Percentiles rank a stretch among this genome's conserved stretches.
phyloP scores from a whole-genome alignment of 768 basidiomycete species.

The Thelephora ganbajun region DNA sequence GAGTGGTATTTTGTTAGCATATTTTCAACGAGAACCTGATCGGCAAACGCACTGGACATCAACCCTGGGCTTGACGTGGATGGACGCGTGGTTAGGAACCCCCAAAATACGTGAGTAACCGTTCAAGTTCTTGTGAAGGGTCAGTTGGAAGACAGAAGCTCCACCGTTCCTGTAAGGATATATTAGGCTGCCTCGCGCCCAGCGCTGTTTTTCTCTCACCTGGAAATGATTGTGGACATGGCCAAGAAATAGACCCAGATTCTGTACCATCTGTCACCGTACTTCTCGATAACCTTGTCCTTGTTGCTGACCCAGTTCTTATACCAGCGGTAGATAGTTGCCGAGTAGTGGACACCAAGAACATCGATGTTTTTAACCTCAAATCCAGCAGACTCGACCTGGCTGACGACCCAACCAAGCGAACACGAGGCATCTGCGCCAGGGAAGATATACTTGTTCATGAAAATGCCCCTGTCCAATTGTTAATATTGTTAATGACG shows the following conservation, averaged over 20 bases:
- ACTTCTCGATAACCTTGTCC: slow-evolving; percentile 77
- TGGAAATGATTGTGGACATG: slow-evolving; percentile 70
- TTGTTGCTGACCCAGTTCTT: slow-evolving; percentile 94
- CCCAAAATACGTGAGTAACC: slow-evolving; percentile 86
- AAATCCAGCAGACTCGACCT: slow-evolving; percentile 85
- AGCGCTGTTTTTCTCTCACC: slow-evolving; percentile 26
- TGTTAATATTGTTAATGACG: neutral
- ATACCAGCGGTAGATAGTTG: slow-evolving; percentile 87
- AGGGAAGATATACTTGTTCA: slow-evolving; percentile 98
- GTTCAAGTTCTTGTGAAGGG: slow-evolving; percentile 96
- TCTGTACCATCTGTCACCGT: slow-evolving; percentile 88
- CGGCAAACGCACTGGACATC: slow-evolving; percentile 30
- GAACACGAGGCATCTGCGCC: slow-evolving; percentile 95
- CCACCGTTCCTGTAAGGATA: slow-evolving; percentile 55
- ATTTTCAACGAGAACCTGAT: neutral
- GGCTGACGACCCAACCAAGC: slow-evolving; percentile 83
- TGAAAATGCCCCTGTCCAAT: slow-evolving; percentile 68
- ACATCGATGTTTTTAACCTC: slow-evolving; percentile 96
- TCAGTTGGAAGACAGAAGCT: slow-evolving; percentile 92
- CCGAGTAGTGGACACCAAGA: slow-evolving; percentile 93
- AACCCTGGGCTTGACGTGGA: slow-evolving; percentile 49
- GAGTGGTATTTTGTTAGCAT: no score
- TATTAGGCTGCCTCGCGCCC: slow-evolving; percentile 1
- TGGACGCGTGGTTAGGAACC: slow-evolving; percentile 66
- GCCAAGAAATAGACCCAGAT: slow-evolving; percentile 98